Conservation (phyloP, 345 rosid genomes). For the Boechera retrofracta region DNA sequence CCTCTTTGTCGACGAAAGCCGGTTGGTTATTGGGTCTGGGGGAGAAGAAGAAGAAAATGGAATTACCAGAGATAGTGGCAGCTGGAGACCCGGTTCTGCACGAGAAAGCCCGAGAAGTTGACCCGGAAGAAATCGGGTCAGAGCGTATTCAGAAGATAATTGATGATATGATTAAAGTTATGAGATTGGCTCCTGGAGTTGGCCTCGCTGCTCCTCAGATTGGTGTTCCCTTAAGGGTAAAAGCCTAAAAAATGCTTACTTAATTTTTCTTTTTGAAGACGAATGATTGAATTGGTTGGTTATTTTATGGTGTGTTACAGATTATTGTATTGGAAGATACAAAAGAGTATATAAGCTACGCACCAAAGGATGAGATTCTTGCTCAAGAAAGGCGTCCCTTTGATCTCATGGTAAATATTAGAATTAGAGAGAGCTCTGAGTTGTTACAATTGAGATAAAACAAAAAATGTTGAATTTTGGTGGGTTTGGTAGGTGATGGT, state of each 20-base stretch:
- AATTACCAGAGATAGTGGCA: slow-evolving; percentile 66
- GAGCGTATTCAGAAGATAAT: slow-evolving; percentile 88
- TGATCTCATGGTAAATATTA: slow-evolving; percentile 68
- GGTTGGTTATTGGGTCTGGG: slow-evolving; percentile 93
- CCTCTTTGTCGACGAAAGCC: slow-evolving; percentile 61
- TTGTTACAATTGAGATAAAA: slow-evolving; percentile 6
- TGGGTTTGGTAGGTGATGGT: slow-evolving; percentile 73
- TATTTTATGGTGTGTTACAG: slow-evolving; percentile 44
- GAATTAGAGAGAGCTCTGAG: slow-evolving; percentile 1
- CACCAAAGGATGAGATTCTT: slow-evolving; percentile 69
- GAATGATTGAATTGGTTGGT: slow-evolving; percentile 2
- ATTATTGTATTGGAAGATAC: slow-evolving; percentile 93
- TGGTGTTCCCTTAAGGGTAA: slow-evolving; percentile 76
- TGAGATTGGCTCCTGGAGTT: slow-evolving; percentile 90
- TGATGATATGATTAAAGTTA: slow-evolving; percentile 74
- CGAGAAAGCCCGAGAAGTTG: slow-evolving; percentile 77
- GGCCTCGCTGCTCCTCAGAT: slow-evolving; percentile 98
- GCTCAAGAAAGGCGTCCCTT: slow-evolving; percentile 79
- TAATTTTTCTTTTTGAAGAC: not conserved
- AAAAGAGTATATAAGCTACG: slow-evolving; percentile 75
- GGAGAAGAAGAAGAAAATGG: slow-evolving; percentile 63
- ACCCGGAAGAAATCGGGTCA: slow-evolving; percentile 72
- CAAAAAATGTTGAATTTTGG: not conserved
- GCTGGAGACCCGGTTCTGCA: slow-evolving; percentile 96
- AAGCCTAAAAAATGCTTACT: not conserved